Conservation (phyloP, 495 filamentous ascomycete species). For the Penicillium roqueforti region DNA sequence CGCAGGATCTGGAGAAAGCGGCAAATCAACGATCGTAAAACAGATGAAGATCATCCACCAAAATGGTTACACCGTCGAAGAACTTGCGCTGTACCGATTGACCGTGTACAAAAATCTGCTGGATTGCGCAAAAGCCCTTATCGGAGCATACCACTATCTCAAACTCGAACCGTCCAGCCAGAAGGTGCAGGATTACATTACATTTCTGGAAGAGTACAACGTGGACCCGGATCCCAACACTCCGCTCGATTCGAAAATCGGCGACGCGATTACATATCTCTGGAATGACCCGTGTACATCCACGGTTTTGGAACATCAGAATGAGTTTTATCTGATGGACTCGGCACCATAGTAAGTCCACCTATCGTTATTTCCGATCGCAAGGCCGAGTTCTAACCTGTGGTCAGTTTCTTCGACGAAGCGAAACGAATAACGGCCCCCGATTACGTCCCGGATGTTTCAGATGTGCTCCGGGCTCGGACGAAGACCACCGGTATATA, state of each 20-base stretch:
- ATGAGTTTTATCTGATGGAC: slow-evolving; percentile 99
- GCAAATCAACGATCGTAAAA: slow-evolving; percentile 98
- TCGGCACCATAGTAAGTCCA: slow-evolving; percentile 89
- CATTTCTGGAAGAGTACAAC: slow-evolving; percentile 80
- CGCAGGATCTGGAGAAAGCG: slow-evolving; percentile 92
- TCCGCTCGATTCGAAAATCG: slow-evolving; percentile 71
- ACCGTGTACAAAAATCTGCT: slow-evolving; percentile 97
- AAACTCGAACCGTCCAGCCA: slow-evolving; percentile 66
- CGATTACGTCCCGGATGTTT: slow-evolving; percentile 85
- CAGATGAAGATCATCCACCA: slow-evolving; percentile 99
- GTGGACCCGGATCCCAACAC: slow-evolving; percentile 86
- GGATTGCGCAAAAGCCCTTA: slow-evolving; percentile 90
- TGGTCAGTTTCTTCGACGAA: slow-evolving; percentile 85
- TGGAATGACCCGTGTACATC: slow-evolving; percentile 89
- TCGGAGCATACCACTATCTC: slow-evolving; percentile 85
- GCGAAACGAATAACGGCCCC: slow-evolving; percentile 76
- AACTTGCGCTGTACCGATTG: slow-evolving; percentile 85
- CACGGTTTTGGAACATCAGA: slow-evolving; percentile 84
- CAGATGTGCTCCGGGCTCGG: slow-evolving; percentile 88
- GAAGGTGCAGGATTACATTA: slow-evolving; percentile 68
- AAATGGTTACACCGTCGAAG: slow-evolving; percentile 89
- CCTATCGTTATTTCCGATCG: background rate
- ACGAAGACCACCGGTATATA: slow-evolving; percentile 99
- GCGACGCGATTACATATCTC: slow-evolving; percentile 74
- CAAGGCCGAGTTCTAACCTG: slow-evolving; percentile 5